Evolutionary conservation across 257 asterid genomes (phyloP), one percentile per base, ranked within the genome.

Genomic region (Phtheirospermum japonicum): DNA sequence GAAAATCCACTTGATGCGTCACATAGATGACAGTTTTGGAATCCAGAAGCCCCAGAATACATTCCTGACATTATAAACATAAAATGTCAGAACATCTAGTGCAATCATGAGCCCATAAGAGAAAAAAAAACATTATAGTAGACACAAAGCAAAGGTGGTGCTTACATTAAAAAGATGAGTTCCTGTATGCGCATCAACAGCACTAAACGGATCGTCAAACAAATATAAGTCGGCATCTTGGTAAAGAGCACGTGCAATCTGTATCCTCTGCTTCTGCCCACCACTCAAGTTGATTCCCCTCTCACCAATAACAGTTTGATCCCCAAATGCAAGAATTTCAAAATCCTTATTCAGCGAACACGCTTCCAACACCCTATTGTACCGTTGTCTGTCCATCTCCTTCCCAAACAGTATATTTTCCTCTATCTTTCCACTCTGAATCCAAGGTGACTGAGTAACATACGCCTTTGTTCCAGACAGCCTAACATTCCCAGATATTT

Each of bases 131-230:
- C 59, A 23, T 26, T 23, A 49, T 12, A 13, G 37, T 14, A 40
- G 19, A 5, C n/a, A 50, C 48, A 49, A 42, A 40, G 64, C 34
- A 36, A 50, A 31, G 23, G 40, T 11, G 20, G 55, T 45, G 61
- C 76, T 84, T 76, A 91, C 98, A 50, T 82, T 84, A 76, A 91
- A 88, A 66, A 91, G 80, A 79, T 87, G 94, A 56, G 76, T 75
- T 73, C 97, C 94, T 2, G 95, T 91, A 71, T 91, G 95, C 53
- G 95, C 97, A 88, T 88, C 97, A 19, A 91, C 95, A 49, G 93
- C 95, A 74, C 97, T 91, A 49, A 88, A 91, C 3, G 97, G 98
- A 75, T 88, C 98, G 67, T 91, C 98, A 57, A 88, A 86, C 50
- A 88, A 68, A 70, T 86, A 91, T 42, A 91, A 78, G 45, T 86